Evolutionary conservation across 768 basidiomycete species (phyloP), one percentile per base, ranked within the genome.

Genomic region (Mycena rebaudengoi): DNA sequence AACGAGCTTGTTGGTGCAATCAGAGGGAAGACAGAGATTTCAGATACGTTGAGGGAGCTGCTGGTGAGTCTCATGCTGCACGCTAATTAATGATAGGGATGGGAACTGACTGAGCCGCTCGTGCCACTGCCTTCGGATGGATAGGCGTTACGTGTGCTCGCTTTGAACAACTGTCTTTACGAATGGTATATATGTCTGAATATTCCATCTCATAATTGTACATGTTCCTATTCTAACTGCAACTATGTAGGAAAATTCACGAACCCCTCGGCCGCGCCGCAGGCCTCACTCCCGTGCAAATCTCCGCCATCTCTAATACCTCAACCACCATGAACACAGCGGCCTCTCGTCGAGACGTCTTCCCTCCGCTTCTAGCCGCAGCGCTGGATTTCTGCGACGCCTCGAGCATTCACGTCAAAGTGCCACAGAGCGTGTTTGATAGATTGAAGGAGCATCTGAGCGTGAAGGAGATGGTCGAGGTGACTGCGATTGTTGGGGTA

Each of bases 41-140:
- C 49, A 35, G 49, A 51, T 51, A 16, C 6, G 5, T 25, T 37
- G 49, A 51, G 30, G 21, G 48, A 51, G 32, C 49, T 51, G 33
- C 49, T 51, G 49, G 49, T 51, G 49, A 35, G 49, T 51, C 46
- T 30, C n/a, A n/a, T n/a, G n/a, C n/a, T n/a, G n/a, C n/a, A n/a
- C n/a, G n/a, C n/a, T n/a, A n/a, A n/a, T n/a, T n/a, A n/a, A n/a
- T n/a, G n/a, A n/a, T 11, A 51, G 6, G 32, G 33, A 51, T 37
- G 33, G 49, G 21, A 51, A 37, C 49, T 51, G 21, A 37, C 14
- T 51, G 21, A n/a, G n/a, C n/a, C n/a, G n/a, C n/a, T n/a, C n/a
- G n/a, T n/a, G n/a, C n/a, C n/a, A n/a, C 33, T 51, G 21, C 10
- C 33, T 35, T 20, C n/a, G n/a, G n/a, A n/a, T 35, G 29, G 49